Evolutionary conservation across 129 eudicot species (phyloP).

Genomic region (Centella asiatica): DNA sequence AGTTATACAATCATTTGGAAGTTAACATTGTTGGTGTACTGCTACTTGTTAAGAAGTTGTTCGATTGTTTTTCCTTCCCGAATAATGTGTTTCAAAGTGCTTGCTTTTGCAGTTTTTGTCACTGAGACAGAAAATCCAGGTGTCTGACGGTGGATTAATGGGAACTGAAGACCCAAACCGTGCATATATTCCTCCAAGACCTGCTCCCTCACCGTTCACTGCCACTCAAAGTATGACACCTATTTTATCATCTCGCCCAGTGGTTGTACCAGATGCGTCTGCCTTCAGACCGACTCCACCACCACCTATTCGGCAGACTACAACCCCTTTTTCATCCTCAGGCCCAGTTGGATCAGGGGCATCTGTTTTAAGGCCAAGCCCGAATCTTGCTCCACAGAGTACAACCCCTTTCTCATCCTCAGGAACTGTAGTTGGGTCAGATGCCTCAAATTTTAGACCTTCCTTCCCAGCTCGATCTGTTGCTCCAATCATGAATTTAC

Average conservation of each 20-base stretch:
- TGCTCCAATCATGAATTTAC: slow-evolving; percentile 31
- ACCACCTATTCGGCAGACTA: slow-evolving; percentile 23
- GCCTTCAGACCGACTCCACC: slow-evolving; percentile 47
- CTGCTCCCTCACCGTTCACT: slow-evolving; percentile 64
- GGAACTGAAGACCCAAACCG: slow-evolving; percentile 74
- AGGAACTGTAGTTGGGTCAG: slow-evolving; percentile 9
- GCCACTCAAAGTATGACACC: slow-evolving; percentile 57
- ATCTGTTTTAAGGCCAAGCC: slow-evolving; percentile 40
- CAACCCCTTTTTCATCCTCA: slow-evolving; percentile 42
- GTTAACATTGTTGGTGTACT: too few relatives aligned
- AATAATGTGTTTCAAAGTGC: background rate
- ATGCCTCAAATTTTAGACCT: slow-evolving; percentile 42
- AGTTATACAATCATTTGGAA: too few relatives aligned
- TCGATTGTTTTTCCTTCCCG: background rate
- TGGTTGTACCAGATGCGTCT: slow-evolving; percentile 56
- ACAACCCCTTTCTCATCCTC: slow-evolving; percentile 3
- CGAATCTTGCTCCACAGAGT: background rate
- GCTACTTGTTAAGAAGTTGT: background rate
- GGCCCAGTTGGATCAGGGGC: slow-evolving; percentile 45
- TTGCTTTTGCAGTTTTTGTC: slow-evolving; percentile 26
- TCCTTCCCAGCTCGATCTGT: slow-evolving; percentile 29
- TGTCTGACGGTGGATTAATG: slow-evolving; percentile 38
- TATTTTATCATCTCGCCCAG: slow-evolving; percentile 58
- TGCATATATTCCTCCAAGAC: slow-evolving; percentile 46
- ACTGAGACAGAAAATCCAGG: slow-evolving; percentile 18